Conservation (phyloP, 2,329 filamentous ascomycete genomes). For the Zymoseptoria passerinii region DNA sequence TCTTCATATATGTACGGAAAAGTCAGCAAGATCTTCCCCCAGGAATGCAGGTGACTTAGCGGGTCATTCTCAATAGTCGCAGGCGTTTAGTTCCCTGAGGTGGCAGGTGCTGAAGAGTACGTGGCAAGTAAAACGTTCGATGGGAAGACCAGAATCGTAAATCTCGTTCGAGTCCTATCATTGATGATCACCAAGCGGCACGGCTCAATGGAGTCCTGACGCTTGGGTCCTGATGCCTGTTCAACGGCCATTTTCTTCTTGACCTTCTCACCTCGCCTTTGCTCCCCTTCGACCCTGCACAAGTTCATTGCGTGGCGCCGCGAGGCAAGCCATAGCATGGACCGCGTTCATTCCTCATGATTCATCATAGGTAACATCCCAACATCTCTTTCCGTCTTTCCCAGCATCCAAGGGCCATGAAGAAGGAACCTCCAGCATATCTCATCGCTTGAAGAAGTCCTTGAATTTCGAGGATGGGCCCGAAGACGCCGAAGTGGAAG, state of each 20-base stretch:
- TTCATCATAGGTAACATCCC: background rate
- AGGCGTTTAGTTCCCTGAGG: too few relatives aligned
- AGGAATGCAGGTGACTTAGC: too few relatives aligned
- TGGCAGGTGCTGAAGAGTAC: too few relatives aligned
- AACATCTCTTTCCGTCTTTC: background rate
- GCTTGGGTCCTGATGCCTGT: too few relatives aligned
- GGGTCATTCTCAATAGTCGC: too few relatives aligned
- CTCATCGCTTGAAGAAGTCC: slow-evolving; percentile 41
- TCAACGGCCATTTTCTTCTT: too few relatives aligned
- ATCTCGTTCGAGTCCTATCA: too few relatives aligned
- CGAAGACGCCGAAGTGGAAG: slow-evolving; percentile 20
- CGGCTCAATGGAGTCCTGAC: background rate
- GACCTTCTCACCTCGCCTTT: background rate
- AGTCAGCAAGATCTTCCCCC: too few relatives aligned
- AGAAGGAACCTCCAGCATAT: background rate
- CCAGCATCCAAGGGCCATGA: background rate
- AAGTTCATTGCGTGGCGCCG: background rate
- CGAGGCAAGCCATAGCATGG: background rate
- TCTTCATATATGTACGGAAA: too few relatives aligned
- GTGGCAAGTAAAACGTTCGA: too few relatives aligned
- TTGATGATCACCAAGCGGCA: background rate
- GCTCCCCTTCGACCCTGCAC: background rate
- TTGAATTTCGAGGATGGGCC: slow-evolving; percentile 32
- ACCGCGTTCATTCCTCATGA: background rate
- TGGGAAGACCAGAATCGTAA: too few relatives aligned